Conservation (phyloP, 352 stramenopile species). For the Globisporangium yorkense region DNA sequence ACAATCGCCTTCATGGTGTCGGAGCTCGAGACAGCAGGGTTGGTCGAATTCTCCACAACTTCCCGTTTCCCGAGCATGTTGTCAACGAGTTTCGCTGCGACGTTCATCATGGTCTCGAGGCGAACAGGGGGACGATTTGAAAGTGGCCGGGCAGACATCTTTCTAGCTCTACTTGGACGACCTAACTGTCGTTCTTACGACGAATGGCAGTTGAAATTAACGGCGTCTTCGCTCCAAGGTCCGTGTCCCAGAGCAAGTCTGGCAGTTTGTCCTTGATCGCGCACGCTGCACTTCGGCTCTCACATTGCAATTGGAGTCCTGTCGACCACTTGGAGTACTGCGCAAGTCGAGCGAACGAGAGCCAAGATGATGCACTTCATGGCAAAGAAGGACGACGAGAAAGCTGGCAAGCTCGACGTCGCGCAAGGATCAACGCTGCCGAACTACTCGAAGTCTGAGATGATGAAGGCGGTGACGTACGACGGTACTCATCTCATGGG, state of each 20-base stretch:
- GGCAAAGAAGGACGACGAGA: conserved; percentile 25
- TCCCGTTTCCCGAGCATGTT: conserved; percentile 6
- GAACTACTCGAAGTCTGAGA: conserved; percentile 17
- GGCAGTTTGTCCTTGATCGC: too few relatives aligned
- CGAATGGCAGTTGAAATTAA: too few relatives aligned
- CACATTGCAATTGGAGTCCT: not conserved
- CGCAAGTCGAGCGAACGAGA: not conserved
- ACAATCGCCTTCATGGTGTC: conserved; percentile 31
- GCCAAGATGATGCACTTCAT: conserved; percentile 20
- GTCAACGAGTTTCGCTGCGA: conserved; percentile 4
- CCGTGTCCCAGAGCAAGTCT: too few relatives aligned
- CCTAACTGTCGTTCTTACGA: too few relatives aligned
- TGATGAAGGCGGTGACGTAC: conserved; percentile 34
- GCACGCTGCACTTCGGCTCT: not conserved
- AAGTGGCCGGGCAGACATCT: not conserved
- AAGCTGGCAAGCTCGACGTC: conserved; percentile 24
- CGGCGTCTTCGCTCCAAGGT: too few relatives aligned
- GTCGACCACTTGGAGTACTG: too few relatives aligned
- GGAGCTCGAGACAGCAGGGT: conserved; percentile 18
- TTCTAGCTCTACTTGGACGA: too few relatives aligned
- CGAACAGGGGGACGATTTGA: not conserved
- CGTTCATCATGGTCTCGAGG: conserved; percentile 1
- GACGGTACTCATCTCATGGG: conserved; percentile 14
- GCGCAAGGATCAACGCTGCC: conserved; percentile 19
- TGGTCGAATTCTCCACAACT: conserved; percentile 20